Conservation (phyloP, 768 basidiomycete species). For the Dentipellis fragilis region DNA sequence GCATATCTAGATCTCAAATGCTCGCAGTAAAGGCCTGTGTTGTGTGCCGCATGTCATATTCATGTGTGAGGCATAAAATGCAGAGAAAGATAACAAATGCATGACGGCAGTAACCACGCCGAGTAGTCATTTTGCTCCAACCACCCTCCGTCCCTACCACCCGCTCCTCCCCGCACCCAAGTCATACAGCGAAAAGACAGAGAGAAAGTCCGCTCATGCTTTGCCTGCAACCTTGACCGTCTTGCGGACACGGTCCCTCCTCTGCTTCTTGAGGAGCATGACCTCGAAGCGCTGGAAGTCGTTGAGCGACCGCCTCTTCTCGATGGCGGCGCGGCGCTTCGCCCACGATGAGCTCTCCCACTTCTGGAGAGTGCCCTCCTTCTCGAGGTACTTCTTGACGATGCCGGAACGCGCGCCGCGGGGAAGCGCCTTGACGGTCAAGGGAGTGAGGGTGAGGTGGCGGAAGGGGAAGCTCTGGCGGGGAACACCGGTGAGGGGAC, state of each 20-base stretch:
- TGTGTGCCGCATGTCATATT: slow-evolving; percentile 4
- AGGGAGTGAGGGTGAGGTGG: slow-evolving; percentile 84
- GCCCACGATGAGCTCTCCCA: slow-evolving; percentile 89
- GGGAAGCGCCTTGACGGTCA: slow-evolving; percentile 74
- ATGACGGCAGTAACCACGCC: slow-evolving; percentile 5
- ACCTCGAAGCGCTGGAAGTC: slow-evolving; percentile 92
- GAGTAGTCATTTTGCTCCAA: background rate
- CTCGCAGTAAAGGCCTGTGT: background rate
- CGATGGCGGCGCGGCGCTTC: slow-evolving; percentile 66
- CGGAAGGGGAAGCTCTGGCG: slow-evolving; percentile 90
- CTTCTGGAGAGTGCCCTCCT: slow-evolving; percentile 74
- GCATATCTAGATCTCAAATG: too few species aligned
- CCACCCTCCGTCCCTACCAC: slow-evolving; percentile 1
- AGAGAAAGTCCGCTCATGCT: slow-evolving; percentile 23
- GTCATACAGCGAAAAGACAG: background rate
- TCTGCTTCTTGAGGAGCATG: slow-evolving; percentile 81
- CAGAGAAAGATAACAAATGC: slow-evolving; percentile 1
- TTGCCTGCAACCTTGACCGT: slow-evolving; percentile 43
- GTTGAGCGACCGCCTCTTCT: slow-evolving; percentile 65
- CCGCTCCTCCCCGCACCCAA: background rate
- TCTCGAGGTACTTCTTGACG: slow-evolving; percentile 81
- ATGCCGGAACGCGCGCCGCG: slow-evolving; percentile 75
- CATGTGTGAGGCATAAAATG: background rate
- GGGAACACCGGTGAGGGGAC: slow-evolving; percentile 83
- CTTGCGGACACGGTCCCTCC: slow-evolving; percentile 74